Base-by-base conservation (phyloP, 257 asterid species). In the Jacaranda mimosifolia region DNA sequence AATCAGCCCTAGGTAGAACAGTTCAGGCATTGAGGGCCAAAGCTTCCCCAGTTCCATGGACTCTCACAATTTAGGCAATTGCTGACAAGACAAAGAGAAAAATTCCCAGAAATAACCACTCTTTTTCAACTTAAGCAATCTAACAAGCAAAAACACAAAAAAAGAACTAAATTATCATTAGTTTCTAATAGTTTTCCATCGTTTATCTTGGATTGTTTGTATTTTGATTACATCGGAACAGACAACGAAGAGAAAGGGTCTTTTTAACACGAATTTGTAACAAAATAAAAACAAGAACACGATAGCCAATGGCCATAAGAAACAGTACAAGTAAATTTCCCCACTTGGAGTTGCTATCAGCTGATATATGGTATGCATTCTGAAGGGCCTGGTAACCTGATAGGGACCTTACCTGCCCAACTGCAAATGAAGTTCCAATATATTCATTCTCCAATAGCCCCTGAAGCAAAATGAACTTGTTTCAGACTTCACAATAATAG, bases 381-480 rank as follows among this genome's bases (percentile, higher is more conserved):
- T 82, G 86, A 39, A 96, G 93, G n/a, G 98, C 97, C 68, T 90
- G 92, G 80, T 87, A 88, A 63, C 99, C 99, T 3, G 98, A 79
- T 74, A 96, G 83, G 18, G 92, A 85, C 83, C 98, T 86, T 18
- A 89, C 99, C 78, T 91, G 90, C 86, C 99, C 99, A 39, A 91
- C 96, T 0, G 97, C 95, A 69, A 85, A 96, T 1, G 97, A 88
- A 14, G 92, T 84, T 46, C 92, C 97, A 0, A 81, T 55, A 76
- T 86, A 96, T 90, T 96, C 99, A 15, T 96, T 96, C 90, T 96
- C 99, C 94, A 96, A 74, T 6, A 96, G 81, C 53, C 99, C 99
- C 99, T 96, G 89, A 70, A 85, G 46, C 74, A 18, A 80, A 56
- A 9, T 0, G 6, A 36, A 13, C 56, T 45, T 45, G 21, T 45